These are phyloP conservation scores for Pluteus cervinus DNA, from an alignment of 768 basidiomycete species.

Conservation along the genomic window DNA sequence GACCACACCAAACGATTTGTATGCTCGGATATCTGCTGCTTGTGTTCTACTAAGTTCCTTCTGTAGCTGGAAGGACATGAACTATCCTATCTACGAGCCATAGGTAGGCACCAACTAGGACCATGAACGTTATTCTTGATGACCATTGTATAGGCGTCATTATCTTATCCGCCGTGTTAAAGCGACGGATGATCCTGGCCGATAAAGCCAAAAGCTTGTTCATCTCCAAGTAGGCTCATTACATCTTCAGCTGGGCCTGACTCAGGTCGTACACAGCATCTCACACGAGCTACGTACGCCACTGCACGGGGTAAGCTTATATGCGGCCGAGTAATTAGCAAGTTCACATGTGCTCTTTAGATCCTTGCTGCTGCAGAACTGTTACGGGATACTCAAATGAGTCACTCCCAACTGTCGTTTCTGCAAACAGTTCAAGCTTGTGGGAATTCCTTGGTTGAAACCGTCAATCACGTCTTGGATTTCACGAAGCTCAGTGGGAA, in stretches of 20 bases:
- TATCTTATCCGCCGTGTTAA: constrained; percentile 87
- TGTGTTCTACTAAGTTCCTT: constrained; percentile 8
- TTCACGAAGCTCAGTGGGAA: constrained; percentile 93
- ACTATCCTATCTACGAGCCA: constrained; percentile 85
- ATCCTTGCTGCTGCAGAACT: constrained; percentile 91
- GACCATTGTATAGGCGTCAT: constrained; percentile 57
- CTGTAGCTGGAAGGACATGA: constrained; percentile 80
- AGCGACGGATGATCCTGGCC: constrained; percentile 88
- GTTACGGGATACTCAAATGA: constrained; percentile 78
- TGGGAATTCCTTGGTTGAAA: constrained; percentile 92
- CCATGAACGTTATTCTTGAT: neutral
- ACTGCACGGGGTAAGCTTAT: constrained; percentile 67
- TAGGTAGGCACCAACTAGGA: too few relatives aligned
- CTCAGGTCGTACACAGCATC: constrained; percentile 42
- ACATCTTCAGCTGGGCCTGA: neutral
- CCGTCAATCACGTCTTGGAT: constrained; percentile 94
- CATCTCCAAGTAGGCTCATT: constrained; percentile 73
- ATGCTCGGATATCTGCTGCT: constrained; percentile 17
- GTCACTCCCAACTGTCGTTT: constrained; percentile 78
- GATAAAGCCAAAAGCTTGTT: constrained; percentile 92
- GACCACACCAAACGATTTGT: constrained; percentile 80
- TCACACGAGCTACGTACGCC: constrained; percentile 91
- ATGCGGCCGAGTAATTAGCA: neutral
- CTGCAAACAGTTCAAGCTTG: constrained; percentile 92
- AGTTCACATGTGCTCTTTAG: constrained; percentile 25